Evolutionary conservation across 495 filamentous ascomycete species (phyloP), one percentile per base, ranked within the genome.

Genomic region (Aspergillus egyptiacus): DNA sequence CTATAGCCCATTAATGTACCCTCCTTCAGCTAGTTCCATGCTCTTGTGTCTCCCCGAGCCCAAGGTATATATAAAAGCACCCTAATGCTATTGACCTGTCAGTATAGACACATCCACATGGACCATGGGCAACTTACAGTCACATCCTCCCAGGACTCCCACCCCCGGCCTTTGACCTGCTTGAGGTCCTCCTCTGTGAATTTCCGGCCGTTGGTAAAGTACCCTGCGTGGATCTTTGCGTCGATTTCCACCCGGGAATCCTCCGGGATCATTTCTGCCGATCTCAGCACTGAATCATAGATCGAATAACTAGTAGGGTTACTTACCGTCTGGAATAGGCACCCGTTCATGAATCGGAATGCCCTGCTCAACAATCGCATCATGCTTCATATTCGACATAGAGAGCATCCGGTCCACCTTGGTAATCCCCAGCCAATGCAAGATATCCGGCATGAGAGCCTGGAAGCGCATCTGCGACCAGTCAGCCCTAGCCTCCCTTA

Each of bases 331-430:
- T 27, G 89, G 89, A 39, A 95, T 86, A 32, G 89, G 88, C 38
- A 95, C 80, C 44, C 89, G 80, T 66, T 95, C 89, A 55, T 81
- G 76, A 59, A 95, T 95, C 31, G 86, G 85, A 54, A 95, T 95
- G 35, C 89, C 89, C 74, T 94, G 89, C 33, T 85, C 78, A 39
- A 95, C 89, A 62, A 95, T 95, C 39, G 89, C 89, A 72, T 95
- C 89, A 67, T 95, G 80, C 73, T 95, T 95, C 89, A 95, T 95
- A 69, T 94, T 89, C 67, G 84, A 89, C 89, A 95, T 95, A 67
- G 84, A 89, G 39, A 95, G 74, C 89, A 95, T 95, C 32, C 87
- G 77, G 66, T 95, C 89, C 60, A 95, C 93, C 75, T 95, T 95
- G 66, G 81, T 90, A 60, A 95, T 95, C 51, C 89, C 89, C 20